Evolutionary conservation across 345 rosid species (phyloP).

Genomic region (Linum tenue): DNA sequence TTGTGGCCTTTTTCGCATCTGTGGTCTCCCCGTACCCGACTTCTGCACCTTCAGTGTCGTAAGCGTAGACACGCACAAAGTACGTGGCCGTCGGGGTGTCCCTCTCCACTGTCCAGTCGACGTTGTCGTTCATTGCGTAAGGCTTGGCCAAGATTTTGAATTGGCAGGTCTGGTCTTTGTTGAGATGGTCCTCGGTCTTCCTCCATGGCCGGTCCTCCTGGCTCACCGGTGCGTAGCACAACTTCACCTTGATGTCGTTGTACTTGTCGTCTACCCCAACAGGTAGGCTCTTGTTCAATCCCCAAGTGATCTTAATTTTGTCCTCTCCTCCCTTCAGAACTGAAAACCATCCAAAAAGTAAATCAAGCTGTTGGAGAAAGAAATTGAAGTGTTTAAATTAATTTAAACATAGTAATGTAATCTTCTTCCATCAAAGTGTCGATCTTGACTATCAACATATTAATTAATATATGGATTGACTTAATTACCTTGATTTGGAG

Average conservation of each 20-base stretch:
- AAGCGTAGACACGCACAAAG: conserved; percentile 65
- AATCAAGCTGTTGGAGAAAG: too few species aligned
- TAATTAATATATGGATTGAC: too few species aligned
- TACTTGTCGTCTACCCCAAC: conserved; percentile 36
- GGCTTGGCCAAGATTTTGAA: conserved; percentile 32
- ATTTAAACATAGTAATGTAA: too few species aligned
- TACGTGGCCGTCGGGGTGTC: conserved; percentile 54
- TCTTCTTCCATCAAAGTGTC: too few species aligned
- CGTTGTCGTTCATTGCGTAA: conserved; percentile 18
- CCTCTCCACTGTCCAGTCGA: conserved; percentile 38
- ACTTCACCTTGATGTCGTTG: conserved; percentile 38
- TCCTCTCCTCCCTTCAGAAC: conserved; percentile 46
- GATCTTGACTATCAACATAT: too few species aligned
- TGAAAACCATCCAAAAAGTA: conserved; percentile 6
- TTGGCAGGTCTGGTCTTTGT: conserved; percentile 62
- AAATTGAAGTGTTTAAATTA: too few species aligned
- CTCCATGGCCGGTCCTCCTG: conserved; percentile 75
- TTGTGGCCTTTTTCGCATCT: conserved; percentile 23
- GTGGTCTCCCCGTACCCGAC: conserved; percentile 61
- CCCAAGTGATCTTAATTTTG: conserved; percentile 49
- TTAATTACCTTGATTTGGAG: conserved; percentile 2
- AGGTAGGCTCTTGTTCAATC: conserved; percentile 30
- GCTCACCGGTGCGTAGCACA: conserved; percentile 68
- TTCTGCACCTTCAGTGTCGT: conserved; percentile 17
- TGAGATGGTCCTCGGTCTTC: conserved; percentile 38